Conservation (phyloP, 2,329 filamentous ascomycete species). For the Penicillium italicum region DNA sequence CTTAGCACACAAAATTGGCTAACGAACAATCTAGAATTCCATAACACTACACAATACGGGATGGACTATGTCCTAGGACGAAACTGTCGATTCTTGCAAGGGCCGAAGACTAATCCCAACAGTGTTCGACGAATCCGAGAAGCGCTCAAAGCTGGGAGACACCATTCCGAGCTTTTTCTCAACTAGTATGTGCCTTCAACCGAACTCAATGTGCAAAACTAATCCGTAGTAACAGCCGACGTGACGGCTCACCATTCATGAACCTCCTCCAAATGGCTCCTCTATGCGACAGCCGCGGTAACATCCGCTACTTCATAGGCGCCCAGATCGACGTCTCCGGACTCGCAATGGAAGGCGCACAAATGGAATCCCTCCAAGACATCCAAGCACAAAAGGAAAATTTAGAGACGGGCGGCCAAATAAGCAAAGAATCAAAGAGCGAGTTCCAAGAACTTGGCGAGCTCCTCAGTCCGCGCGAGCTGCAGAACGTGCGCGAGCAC, state of each 20-base stretch:
- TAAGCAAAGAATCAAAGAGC: slow-evolving; percentile 45
- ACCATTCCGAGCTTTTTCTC: slow-evolving; percentile 69
- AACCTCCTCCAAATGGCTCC: slow-evolving; percentile 71
- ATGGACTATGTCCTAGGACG: slow-evolving; percentile 68
- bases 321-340: slow-evolving; percentile 70
- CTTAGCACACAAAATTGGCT: neutral
- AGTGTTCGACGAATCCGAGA: slow-evolving; percentile 63
- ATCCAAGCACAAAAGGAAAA: slow-evolving; percentile 38
- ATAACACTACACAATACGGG: slow-evolving; percentile 70
- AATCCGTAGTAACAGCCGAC: slow-evolving; percentile 45
- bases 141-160: slow-evolving; percentile 59
- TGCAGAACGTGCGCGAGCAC: slow-evolving; percentile 60
- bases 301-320: slow-evolving; percentile 66
- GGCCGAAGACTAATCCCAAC: slow-evolving; percentile 63
- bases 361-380: slow-evolving; percentile 58
- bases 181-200: slow-evolving; percentile 57
- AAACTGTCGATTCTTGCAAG: slow-evolving; percentile 76
- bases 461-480: slow-evolving; percentile 65
- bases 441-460: slow-evolving; percentile 64
- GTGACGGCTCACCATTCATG: slow-evolving; percentile 72
- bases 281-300: slow-evolving; percentile 63
- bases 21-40: slow-evolving; percentile 55
- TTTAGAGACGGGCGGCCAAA: slow-evolving; percentile 10
- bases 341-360: slow-evolving; percentile 62
- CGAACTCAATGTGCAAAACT: too few relatives aligned